phyloP scores from a whole-genome alignment of 805 yeast genomes.

The Yarrowia sp. region DNA sequence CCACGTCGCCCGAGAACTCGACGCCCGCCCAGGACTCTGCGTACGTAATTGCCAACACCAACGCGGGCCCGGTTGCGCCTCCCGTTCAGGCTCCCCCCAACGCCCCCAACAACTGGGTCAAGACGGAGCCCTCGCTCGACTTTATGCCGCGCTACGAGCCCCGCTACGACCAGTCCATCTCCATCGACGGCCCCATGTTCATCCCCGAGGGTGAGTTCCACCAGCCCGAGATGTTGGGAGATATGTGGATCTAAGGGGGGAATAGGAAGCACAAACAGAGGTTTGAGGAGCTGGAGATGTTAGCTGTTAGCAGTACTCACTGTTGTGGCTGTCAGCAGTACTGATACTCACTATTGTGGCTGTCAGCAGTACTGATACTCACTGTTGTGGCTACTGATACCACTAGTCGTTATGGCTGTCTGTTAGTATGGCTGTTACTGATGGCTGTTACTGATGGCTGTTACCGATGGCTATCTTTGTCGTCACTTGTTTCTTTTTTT shows the following conservation, averaged over 20 bases:
- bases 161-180: constrained; percentile 10
- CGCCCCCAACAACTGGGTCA: neutral
- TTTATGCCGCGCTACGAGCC: constrained; percentile 35
- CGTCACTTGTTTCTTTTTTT: too few relatives aligned
- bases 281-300: too few relatives aligned
- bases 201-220: constrained; percentile 23
- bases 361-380: too few relatives aligned
- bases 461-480: too few relatives aligned
- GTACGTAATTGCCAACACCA: neutral
- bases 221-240: constrained; percentile 11
- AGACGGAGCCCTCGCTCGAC: constrained; percentile 18
- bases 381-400: too few relatives aligned
- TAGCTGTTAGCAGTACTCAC: too few relatives aligned
- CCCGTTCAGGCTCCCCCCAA: neutral
- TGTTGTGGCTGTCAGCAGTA: too few relatives aligned
- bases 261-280: neutral
- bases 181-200: constrained; percentile 23
- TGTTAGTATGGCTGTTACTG: too few relatives aligned
- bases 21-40: constrained; percentile 23
- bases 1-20: neutral
- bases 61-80: neutral
- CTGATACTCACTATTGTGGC: too few relatives aligned
- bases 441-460: too few relatives aligned
- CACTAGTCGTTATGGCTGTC: too few relatives aligned
- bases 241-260: neutral